phyloP scores from a whole-genome alignment of 2,329 filamentous ascomycete genomes.

The Shiraia bambusicola region DNA sequence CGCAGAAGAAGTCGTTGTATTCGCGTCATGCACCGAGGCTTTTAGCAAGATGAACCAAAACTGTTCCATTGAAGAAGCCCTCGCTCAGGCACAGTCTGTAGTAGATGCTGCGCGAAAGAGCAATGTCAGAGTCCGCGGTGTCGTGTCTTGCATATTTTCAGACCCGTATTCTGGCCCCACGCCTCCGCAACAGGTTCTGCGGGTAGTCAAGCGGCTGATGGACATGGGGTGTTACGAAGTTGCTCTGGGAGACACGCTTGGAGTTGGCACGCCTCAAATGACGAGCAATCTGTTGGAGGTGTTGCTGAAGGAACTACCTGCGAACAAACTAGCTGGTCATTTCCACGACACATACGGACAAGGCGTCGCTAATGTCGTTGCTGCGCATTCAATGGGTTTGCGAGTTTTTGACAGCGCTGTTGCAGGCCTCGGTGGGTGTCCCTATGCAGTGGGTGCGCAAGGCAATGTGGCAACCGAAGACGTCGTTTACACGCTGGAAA shows the following conservation, averaged over 20 bases:
- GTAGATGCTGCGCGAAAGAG: constrained; percentile 36
- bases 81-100: constrained; percentile 40
- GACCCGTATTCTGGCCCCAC: constrained; percentile 43
- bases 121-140: constrained; percentile 33
- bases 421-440: constrained; percentile 32
- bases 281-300: constrained; percentile 35
- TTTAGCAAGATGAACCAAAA: constrained; percentile 49
- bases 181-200: constrained; percentile 15
- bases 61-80: constrained; percentile 43
- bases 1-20: constrained; percentile 46
- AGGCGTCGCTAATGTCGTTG: constrained; percentile 26
- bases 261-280: constrained; percentile 26
- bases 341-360: constrained; percentile 37
- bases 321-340: constrained; percentile 26
- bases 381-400: constrained; percentile 24
- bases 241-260: constrained; percentile 29
- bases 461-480: constrained; percentile 34
- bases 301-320: constrained; percentile 18
- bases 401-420: constrained; percentile 30
- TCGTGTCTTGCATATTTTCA: constrained; percentile 43
- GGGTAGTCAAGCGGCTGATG: constrained; percentile 8
- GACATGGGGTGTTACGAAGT: constrained; percentile 33
- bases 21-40: constrained; percentile 46
- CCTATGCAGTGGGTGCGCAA: constrained; percentile 28
- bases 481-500: constrained; percentile 26